Conservation (phyloP, 306 rosid species). For the Echinosophora koreensis region DNA sequence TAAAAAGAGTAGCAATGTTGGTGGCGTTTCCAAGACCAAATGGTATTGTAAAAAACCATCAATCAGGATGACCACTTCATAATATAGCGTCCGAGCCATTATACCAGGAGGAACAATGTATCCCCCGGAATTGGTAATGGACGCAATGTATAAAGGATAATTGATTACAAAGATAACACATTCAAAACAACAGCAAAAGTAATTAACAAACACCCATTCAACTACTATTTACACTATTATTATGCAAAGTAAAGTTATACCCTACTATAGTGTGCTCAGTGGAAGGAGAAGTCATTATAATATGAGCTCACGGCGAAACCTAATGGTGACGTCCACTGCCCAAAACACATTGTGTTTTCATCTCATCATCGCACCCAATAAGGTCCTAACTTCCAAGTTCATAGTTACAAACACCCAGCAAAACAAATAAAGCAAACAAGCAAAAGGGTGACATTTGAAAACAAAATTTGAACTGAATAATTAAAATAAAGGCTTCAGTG, state of each 20-base stretch:
- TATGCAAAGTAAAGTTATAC: neutral
- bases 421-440: rapidly evolving
- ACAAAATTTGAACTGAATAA: too few species aligned
- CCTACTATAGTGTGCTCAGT: constrained; percentile 63
- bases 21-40: constrained; percentile 93
- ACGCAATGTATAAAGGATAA: too few species aligned
- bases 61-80: constrained; percentile 84
- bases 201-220: neutral
- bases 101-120: constrained; percentile 64
- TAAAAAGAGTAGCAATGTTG: constrained; percentile 38
- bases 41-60: constrained; percentile 65
- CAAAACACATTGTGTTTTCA: constrained; percentile 77
- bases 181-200: too few species aligned
- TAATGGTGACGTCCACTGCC: constrained; percentile 75
- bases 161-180: too few species aligned
- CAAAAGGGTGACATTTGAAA: neutral
- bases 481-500: constrained; percentile 70
- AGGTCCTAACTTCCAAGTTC: too few species aligned
- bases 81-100: constrained; percentile 91
- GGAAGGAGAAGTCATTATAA: constrained; percentile 98
- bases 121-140: constrained; percentile 90
- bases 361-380: constrained; percentile 71
- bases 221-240: neutral
- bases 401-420: neutral
- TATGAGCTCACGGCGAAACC: constrained; percentile 84